Base-by-base conservation (phyloP, 768 basidiomycete genomes). In the Suillus paluster region DNA sequence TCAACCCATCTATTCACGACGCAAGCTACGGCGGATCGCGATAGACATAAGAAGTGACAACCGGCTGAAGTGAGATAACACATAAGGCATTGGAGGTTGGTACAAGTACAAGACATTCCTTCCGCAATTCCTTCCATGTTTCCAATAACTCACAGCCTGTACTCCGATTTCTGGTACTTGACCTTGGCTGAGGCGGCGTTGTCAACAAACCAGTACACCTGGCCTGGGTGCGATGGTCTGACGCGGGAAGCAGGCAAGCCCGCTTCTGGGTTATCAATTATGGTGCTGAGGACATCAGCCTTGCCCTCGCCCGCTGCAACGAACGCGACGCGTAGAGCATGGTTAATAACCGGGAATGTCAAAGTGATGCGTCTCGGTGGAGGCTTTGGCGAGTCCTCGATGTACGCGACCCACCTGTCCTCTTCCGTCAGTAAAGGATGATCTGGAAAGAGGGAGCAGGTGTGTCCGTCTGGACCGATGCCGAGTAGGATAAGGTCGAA, bases 401-500 rank as follows among this genome's bases (percentile, higher is more conserved):
- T 80, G 75, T 87, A 91, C 1, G 96, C 97, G 25, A 99, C 92
- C 97, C 97, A 99, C 63, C 93, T 86, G 74, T 94, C 94, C 55
- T 82, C 85, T 78, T 97, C 97, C n/a, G 78, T 63, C 54, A 99
- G 84, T 42, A 98, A 84, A 41, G 75, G 78, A 72, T 99, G 97
- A n/a, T 84, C 91, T 10, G 97, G 97, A 86, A 99, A 99, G 67
- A 99, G 88, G 8, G 93, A 95, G 64, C 91, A 95, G 45, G 97
- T 99, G 81, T 99, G 97, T n/a, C 97, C 97, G 73, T 98, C 97
- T 6, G 92, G 93, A 34, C 97, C 97, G 85, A 96, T 89, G 54
- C 97, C 97, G 57, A 99, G 89, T 48, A 99, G 86, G 78, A 99
- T 91, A 73, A 99, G 87, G 74, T 99, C 97, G 75, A 99, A 99